Evolutionary conservation across 257 asterid species (phyloP).

Genomic region (Voacanga thouarsii): DNA sequence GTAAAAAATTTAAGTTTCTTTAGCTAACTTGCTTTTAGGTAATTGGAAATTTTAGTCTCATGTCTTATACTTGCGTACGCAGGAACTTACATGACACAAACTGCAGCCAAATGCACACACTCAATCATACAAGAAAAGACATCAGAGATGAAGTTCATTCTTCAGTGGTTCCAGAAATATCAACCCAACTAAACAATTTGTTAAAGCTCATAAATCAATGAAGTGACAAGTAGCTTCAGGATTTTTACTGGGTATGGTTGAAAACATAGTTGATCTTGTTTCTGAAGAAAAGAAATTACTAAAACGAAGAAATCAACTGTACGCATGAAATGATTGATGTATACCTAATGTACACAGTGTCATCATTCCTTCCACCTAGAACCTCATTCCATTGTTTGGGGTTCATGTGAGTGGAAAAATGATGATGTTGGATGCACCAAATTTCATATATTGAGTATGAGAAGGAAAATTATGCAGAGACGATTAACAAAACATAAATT

Average conservation of each 20-base stretch:
- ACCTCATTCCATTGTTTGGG: neutral
- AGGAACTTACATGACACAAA: neutral
- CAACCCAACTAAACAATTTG: neutral
- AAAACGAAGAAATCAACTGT: neutral
- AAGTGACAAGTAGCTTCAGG: neutral
- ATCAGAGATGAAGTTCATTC: neutral
- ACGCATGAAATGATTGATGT: neutral
- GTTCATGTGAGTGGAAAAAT: neutral
- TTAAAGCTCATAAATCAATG: neutral
- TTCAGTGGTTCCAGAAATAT: neutral
- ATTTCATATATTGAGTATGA: neutral
- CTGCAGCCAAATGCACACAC: neutral
- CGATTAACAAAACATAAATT: neutral
- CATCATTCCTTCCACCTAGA: neutral
- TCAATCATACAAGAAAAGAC: neutral
- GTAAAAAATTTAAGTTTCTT: neutral
- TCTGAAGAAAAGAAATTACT: neutral
- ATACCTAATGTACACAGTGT: neutral
- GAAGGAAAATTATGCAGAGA: slow-evolving; percentile 1
- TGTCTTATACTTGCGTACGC: neutral
- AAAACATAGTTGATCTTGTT: neutral
- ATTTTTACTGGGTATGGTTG: neutral
- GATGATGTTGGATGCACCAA: neutral
- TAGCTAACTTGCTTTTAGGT: neutral
- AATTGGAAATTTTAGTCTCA: neutral